Evolutionary conservation across 108 stramenopile species (phyloP), one percentile per base, ranked within the genome.

Genomic region (Asterionellopsis glacialis): DNA sequence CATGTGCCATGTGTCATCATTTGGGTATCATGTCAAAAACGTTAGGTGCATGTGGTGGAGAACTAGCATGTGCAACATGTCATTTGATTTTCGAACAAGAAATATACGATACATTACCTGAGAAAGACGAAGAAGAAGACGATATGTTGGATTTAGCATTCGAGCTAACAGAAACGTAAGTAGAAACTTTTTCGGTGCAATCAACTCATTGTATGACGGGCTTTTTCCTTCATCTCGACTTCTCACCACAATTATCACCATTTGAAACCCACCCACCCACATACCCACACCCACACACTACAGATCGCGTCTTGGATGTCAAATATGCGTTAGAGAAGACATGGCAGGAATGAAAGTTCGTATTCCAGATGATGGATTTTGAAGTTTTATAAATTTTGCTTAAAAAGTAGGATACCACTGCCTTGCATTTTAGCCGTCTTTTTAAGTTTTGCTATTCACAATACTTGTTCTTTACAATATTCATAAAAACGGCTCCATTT

Each of bases 91-190:
- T 98, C 59, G 91, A 94, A 57, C 59, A 88, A 69, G 92, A 82
- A 19, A 69, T 87, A 41, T 99, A 85, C 70, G 90, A 91, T 48
- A 67, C 70, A 40, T 87, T 99, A 10, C 94, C 95, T 11, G 65
- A 74, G 44, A 96, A 88, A 68, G 65, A 83, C 24, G 91, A 93
- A 50, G 98, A 98, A 59, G 98, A 99, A 72, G 96, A 96, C 15
- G 98, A 99, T 70, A 99, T 99, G 98, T 73, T 99, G 50, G 98
- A 99, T 77, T 77, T 99, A 49, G 98, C 98, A 1, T 95, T 93
- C 69, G 96, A 95, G 62, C 80, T 99, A 11, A 96, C 95, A 0
- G 96, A 97, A 52, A 99, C 98, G 81, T 87, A 54, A 83, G 90
- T 91, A 19, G 57, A 25, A 26, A 33, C n/a, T 47, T 25, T 42